Evolutionary conservation across 1,284 basidiomycete genomes (phyloP), one percentile per base, ranked within the genome.

Genomic region (Coniferiporia sulphurascens): DNA sequence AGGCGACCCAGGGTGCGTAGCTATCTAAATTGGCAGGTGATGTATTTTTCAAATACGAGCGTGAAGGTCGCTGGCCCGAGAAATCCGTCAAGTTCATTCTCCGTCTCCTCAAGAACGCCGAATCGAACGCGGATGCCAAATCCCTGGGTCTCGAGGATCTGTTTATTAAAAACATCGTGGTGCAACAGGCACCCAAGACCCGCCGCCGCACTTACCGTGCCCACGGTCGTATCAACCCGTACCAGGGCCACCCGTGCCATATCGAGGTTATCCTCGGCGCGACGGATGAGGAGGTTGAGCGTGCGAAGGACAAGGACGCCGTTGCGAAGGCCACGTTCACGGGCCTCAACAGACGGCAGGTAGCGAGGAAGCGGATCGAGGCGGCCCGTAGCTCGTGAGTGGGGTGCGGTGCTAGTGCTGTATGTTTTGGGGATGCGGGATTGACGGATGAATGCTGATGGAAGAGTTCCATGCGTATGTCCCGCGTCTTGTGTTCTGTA

Each of bases 171-270:
- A 97, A 91, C 85, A 98, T 99, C 68, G 91, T 93, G 67, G 95
- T 99, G 64, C 91, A 99, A 76, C 96, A 99, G 80, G 97, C 97
- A 66, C 97, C 96, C 65, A 99, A 99, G 93, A 99, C 97, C 74
- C 94, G 94, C 76, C 93, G 97, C 72, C 93, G 97, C 74, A 99
- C 97, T 67, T 99, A 97, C 88, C 95, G 97, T 78, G 97, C 97
- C 56, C 93, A 95, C 77, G 93, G 93, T 86, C 89, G 93, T 70
- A 95, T 92, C 75, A 92, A 91, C 78, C 89, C 90, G 56, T 91
- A 91, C 81, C 90, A 93, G 77, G 91, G 92, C 58, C 88, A 91
- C 80, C 94, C 93, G 57, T 90, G 87, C 77, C 97, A 99, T 74
- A 90, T 99, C 67, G 97, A 99, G 74, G 84, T 97, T 73, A 93